A percentile compares a stretch with the other conserved stretches of the same genome.
Conservation (phyloP, 306 rosid species). For the Comarum palustre region DNA sequence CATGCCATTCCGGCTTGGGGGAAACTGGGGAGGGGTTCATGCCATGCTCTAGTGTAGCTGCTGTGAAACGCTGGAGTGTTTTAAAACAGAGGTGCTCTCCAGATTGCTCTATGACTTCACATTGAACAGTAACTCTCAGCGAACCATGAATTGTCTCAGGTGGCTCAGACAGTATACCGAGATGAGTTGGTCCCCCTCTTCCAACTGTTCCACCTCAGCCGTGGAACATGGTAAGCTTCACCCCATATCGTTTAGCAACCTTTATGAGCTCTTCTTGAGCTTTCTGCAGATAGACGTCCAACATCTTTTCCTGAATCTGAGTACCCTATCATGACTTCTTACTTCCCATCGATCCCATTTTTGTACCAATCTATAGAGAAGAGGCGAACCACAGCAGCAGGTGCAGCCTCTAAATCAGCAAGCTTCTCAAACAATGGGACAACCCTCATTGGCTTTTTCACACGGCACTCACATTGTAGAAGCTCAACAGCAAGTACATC, state of each 20-base stretch:
- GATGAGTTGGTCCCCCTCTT: conserved; percentile 95
- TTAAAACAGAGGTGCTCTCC: conserved; percentile 96
- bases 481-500: conserved; percentile 96
- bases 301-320: conserved; percentile 96
- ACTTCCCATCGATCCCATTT: conserved; percentile 80
- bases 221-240: conserved; percentile 90
- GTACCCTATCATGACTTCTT: conserved; percentile 98
- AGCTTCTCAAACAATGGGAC: conserved; percentile 95
- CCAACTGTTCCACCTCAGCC: conserved; percentile 99
- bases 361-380: conserved; percentile 93
- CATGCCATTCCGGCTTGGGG: conserved; percentile 92
- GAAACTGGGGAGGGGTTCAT: conserved; percentile 81
- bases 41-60: conserved; percentile 97
- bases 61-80: conserved; percentile 89
- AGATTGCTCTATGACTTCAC: conserved; percentile 92
- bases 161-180: conserved; percentile 2
- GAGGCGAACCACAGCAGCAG: conserved; percentile 77
- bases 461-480: conserved; percentile 25
- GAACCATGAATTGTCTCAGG: too few relatives aligned
- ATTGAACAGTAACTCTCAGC: conserved; percentile 60
- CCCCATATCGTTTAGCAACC: conserved; percentile 75
- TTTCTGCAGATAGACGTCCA: conserved; percentile 22
- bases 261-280: conserved; percentile 89
- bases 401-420: conserved; percentile 90
- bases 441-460: conserved; percentile 71